Percentiles rank a stretch among this genome's conserved stretches.
Conservation (phyloP, 345 rosid genomes). For the Acer saccharum region DNA sequence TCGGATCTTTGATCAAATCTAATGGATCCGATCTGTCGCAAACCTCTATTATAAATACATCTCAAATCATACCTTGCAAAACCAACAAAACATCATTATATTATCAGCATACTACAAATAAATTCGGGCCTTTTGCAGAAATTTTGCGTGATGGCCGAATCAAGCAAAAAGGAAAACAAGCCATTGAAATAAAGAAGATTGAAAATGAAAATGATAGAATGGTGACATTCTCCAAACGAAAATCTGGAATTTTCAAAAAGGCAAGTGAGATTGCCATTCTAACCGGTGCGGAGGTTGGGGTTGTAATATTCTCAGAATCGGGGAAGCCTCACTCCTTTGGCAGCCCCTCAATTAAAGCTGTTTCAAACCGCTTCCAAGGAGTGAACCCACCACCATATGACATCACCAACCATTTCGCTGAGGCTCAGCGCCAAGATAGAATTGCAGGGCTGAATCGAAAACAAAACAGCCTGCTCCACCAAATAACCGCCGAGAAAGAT, state of each 20-base stretch:
- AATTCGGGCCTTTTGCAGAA: no score
- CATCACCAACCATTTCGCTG: slow-evolving; percentile 16
- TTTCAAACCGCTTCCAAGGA: slow-evolving; percentile 20
- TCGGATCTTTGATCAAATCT: no score
- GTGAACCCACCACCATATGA: background rate
- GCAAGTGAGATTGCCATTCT: slow-evolving; percentile 34
- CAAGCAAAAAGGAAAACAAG: slow-evolving; percentile 24
- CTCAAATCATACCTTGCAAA: no score
- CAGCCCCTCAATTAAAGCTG: slow-evolving; percentile 12
- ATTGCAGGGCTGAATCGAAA: slow-evolving; percentile 18
- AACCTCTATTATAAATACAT: no score
- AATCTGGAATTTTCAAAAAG: slow-evolving; percentile 39
- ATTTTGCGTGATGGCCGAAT: background rate
- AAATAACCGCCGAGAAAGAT: slow-evolving; percentile 22
- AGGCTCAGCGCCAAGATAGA: slow-evolving; percentile 28
- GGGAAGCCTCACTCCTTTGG: slow-evolving; percentile 28
- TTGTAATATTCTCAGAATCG: slow-evolving; percentile 33
- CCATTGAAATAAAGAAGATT: slow-evolving; percentile 30
- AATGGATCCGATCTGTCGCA: no score
- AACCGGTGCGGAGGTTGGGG: slow-evolving; percentile 25
- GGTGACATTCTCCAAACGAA: slow-evolving; percentile 42
- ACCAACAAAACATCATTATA: no score
- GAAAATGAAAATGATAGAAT: slow-evolving; percentile 20
- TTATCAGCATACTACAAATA: no score
- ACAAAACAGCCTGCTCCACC: background rate